Percentiles rank a stretch among this genome's conserved stretches.
phyloP scores from a whole-genome alignment of 768 basidiomycete species.

The Tylopilus felleus region DNA sequence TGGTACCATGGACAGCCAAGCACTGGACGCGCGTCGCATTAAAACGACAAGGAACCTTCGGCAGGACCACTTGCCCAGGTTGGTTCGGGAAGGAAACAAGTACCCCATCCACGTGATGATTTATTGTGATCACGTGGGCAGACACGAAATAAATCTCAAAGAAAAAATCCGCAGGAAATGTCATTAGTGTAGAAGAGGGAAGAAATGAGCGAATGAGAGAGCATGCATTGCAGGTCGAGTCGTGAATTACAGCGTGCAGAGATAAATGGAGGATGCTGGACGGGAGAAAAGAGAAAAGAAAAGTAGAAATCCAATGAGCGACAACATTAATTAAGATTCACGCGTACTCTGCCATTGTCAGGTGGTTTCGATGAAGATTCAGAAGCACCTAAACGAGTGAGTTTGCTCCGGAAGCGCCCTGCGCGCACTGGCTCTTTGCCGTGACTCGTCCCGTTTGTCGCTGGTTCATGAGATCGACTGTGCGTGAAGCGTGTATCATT shows the following conservation, averaged over 20 bases:
- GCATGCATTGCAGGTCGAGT: conserved; percentile 22
- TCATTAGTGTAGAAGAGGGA: conserved; percentile 8
- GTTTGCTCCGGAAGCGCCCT: conserved; percentile 29
- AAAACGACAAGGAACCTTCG: conserved; percentile 2
- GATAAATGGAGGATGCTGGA: conserved; percentile 14
- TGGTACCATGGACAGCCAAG: background rate
- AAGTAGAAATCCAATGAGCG: conserved; percentile 17
- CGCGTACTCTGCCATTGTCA: conserved; percentile 34
- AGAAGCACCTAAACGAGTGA: conserved; percentile 26
- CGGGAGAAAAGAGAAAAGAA: background rate
- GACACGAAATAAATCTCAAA: background rate
- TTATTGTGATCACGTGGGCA: conserved; percentile 19
- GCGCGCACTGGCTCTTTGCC: conserved; percentile 20
- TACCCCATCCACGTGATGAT: conserved; percentile 23
- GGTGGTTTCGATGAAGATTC: conserved; percentile 30
- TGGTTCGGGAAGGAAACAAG: conserved; percentile 1
- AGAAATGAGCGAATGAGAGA: conserved; percentile 8
- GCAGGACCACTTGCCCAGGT: conserved; percentile 2
- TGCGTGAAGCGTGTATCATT: conserved; percentile 24
- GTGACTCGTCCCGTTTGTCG: conserved; percentile 18
- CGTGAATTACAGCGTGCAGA: conserved; percentile 27
- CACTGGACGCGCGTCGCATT: conserved; percentile 1
- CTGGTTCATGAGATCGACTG: conserved; percentile 27
- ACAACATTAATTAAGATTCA: conserved; percentile 32
- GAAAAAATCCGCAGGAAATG: background rate